Base-by-base conservation (phyloP, 2,329 filamentous ascomycete species). In the Gnomoniopsis smithogilvyi region DNA sequence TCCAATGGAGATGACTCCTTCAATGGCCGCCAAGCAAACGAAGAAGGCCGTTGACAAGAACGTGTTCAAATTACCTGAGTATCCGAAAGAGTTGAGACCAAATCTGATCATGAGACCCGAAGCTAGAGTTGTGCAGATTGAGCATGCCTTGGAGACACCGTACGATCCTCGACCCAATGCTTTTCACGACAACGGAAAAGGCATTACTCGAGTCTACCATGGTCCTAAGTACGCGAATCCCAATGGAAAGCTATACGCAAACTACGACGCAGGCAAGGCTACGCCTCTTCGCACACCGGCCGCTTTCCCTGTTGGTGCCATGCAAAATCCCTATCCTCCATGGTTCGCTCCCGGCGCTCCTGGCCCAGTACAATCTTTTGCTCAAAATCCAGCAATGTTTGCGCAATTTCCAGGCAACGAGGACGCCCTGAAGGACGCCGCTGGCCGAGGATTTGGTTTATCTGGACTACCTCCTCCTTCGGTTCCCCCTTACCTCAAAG, bases 111-210 rank as follows among this genome's bases (percentile, higher is more conserved):
- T 79, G 63, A 79, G 80, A 2, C 71, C 77, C 45, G 74, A 75
- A 26, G 73, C 80, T 26, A 74, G 81, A 51, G 76, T 83, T 19
- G 67, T 86, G 36, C 77, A 83, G 55, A 75, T 83, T 1, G 83
- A 87, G 65, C 80, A 84, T 61, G 75, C 82, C 2, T 70, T 86
- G 21, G 82, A 85, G 64, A 72, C 69, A 1, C 72, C 73, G 3
- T 71, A 77, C 47, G 83, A 86, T 62, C 83, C 83, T 10, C 74
- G 75, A 2, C 84, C 83, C 14, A 87, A 87, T 64, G 81, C 84
- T 46, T 87, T 82, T 66, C 81, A 80, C 64, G 83, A 87, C 64
- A 67, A 73, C n/a, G 73, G 75, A 49, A 75, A 78, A 62, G 79
- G 81, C 34, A 69, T 83, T 21, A 73, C 84, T 52, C 79, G 82